Percentiles rank a stretch among this genome's conserved stretches.
These are phyloP conservation scores for Phoenix dactylifera DNA, from an alignment of 176 grass and related monocot genomes.

Conservation along the genomic window DNA sequence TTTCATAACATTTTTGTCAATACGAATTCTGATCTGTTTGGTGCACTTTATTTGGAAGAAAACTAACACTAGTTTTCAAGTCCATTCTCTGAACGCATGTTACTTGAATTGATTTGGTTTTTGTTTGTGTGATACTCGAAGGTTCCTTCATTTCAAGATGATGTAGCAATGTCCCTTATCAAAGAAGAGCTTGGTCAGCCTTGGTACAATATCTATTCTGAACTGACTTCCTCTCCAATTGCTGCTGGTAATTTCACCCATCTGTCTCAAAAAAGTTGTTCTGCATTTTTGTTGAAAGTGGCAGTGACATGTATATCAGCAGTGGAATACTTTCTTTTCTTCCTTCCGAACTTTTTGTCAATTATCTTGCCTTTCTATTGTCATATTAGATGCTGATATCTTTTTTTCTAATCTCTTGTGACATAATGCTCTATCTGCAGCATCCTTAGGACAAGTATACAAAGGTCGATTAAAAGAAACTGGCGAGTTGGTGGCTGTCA, in stretches of 20 bases:
- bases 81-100: no score
- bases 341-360: no score
- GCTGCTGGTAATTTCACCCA: slow-evolving; percentile 58
- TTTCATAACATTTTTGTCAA: no score
- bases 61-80: no score
- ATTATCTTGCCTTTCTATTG: no score
- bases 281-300: no score
- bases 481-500: slow-evolving; percentile 82
- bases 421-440: slow-evolving; percentile 21
- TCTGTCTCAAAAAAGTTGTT: no score
- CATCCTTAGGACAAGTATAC: slow-evolving; percentile 94
- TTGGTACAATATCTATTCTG: slow-evolving; percentile 83
- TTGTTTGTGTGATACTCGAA: slow-evolving; percentile 6
- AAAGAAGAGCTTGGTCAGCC: slow-evolving; percentile 90
- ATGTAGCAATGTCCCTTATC: slow-evolving; percentile 81
- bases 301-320: no score
- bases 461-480: slow-evolving; percentile 95
- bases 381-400: no score
- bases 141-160: slow-evolving; percentile 94
- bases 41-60: no score
- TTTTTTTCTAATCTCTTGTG: not conserved
- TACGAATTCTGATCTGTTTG: no score
- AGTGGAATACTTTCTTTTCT: no score
- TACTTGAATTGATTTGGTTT: not conserved
- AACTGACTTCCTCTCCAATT: slow-evolving; percentile 81